phyloP scores from a whole-genome alignment of 345 rosid genomes.

The Populus ilicifolia region DNA sequence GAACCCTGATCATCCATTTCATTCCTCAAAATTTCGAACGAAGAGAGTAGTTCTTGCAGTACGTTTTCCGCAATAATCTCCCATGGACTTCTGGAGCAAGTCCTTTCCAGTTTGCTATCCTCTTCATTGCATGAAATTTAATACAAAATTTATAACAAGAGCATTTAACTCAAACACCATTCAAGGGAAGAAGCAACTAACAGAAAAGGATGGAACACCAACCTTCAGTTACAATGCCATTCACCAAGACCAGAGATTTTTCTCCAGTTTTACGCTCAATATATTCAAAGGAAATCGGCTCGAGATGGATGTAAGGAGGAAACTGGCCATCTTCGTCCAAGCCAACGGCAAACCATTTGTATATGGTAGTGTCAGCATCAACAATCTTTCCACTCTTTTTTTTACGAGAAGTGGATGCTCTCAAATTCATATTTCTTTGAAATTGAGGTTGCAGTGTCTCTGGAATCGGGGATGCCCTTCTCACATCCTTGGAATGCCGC shows the following conservation, averaged over 20 bases:
- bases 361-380: conserved; percentile 33
- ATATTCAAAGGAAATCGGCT: conserved; percentile 32
- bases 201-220: background rate
- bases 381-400: conserved; percentile 25
- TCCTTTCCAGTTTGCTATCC: conserved; percentile 17
- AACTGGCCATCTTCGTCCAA: conserved; percentile 32
- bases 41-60: conserved; percentile 39
- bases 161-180: no score
- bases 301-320: conserved; percentile 35
- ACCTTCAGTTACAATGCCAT: conserved; percentile 26
- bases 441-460: conserved; percentile 29
- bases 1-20: conserved; percentile 14
- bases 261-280: conserved; percentile 24
- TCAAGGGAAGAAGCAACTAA: background rate
- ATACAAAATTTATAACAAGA: no score
- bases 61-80: conserved; percentile 42
- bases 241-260: conserved; percentile 37
- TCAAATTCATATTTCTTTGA: conserved; percentile 26
- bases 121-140: conserved; percentile 7
- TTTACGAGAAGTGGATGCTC: background rate
- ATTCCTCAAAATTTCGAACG: conserved; percentile 33
- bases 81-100: conserved; percentile 31
- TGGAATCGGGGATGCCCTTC: conserved; percentile 31
- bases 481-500: conserved; percentile 37
- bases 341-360: conserved; percentile 53